These are phyloP conservation scores for Talaromyces sp. DNA, from an alignment of 2,329 filamentous ascomycete species.

Conservation along the genomic window DNA sequence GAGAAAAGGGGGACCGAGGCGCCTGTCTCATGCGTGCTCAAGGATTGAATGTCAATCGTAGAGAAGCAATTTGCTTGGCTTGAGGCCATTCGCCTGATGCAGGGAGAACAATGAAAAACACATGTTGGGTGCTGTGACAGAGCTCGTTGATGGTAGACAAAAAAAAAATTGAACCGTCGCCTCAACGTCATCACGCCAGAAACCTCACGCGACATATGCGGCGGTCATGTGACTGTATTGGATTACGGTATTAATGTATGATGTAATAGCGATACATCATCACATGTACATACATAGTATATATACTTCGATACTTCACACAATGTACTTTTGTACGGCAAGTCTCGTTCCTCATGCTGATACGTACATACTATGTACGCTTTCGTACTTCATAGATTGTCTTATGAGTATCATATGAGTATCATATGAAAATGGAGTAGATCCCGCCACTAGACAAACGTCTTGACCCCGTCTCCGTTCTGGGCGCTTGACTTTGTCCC, in stretches of 20 bases:
- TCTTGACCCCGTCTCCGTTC: not conserved
- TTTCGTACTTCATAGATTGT: not conserved
- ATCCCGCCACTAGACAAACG: not conserved
- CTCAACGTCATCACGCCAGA: not conserved
- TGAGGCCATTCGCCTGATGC: not conserved
- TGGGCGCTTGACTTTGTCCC: not conserved
- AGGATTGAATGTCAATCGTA: not conserved
- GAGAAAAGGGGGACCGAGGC: conserved; percentile 11
- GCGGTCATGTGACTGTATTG: conserved; percentile 7
- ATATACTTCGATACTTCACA: not conserved
- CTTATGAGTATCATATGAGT: not conserved
- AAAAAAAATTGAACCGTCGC: not conserved
- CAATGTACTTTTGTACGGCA: not conserved
- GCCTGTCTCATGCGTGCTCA: not conserved
- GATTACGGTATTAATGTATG: not conserved
- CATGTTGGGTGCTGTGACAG: not conserved
- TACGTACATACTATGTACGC: not conserved
- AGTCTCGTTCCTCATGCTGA: not conserved
- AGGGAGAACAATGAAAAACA: not conserved
- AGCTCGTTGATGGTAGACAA: not conserved
- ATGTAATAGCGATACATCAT: not conserved
- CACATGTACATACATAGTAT: not conserved
- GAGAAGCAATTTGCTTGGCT: not conserved
- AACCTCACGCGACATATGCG: conserved; percentile 17
- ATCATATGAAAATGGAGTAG: not conserved